phyloP scores from a whole-genome alignment of 2,329 filamentous ascomycete species.

The Exophiala phaeomuriformis region DNA sequence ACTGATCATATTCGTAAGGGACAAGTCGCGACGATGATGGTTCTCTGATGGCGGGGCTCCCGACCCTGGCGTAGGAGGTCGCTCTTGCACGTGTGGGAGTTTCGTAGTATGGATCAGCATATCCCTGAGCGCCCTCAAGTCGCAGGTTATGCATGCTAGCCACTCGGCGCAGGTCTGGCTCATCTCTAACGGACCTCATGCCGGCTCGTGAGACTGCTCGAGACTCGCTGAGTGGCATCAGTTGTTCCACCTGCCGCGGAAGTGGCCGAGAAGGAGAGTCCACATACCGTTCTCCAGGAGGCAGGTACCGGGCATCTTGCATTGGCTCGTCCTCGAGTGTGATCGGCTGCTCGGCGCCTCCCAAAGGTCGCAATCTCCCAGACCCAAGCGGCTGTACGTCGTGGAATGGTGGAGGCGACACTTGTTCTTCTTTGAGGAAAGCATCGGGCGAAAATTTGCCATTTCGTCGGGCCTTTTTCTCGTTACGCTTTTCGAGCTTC shows the following conservation, averaged over 20 bases:
- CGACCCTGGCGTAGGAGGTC: constrained; percentile 36
- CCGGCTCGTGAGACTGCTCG: constrained; percentile 37
- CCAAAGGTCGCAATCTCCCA: constrained; percentile 32
- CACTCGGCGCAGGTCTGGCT: constrained; percentile 41
- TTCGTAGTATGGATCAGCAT: constrained; percentile 35
- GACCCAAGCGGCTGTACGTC: constrained; percentile 37
- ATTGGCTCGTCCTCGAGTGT: constrained; percentile 41
- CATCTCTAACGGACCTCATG: constrained; percentile 33
- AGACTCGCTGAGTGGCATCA: constrained; percentile 30
- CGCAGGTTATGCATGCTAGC: constrained; percentile 42
- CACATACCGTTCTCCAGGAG: constrained; percentile 21
- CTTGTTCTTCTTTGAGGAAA: constrained; percentile 56
- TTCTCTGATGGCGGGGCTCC: constrained; percentile 33
- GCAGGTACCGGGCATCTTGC: constrained; percentile 25
- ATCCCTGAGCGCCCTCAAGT: constrained; percentile 37
- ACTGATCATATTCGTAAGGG: constrained; percentile 30
- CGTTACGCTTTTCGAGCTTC: constrained; percentile 38
- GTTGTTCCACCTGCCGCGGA: constrained; percentile 24
- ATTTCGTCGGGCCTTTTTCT: constrained; percentile 29
- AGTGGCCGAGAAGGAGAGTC: constrained; percentile 24
- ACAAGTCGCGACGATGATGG: constrained; percentile 31
- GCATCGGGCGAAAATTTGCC: constrained; percentile 39
- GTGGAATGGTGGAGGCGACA: constrained; percentile 53
- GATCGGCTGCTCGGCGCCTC: constrained; percentile 38
- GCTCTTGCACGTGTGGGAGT: constrained; percentile 30